Evolutionary conservation across 2,329 filamentous ascomycete genomes (phyloP), one percentile per base, ranked within the genome.

Genomic region (Uncinocarpus reesii): DNA sequence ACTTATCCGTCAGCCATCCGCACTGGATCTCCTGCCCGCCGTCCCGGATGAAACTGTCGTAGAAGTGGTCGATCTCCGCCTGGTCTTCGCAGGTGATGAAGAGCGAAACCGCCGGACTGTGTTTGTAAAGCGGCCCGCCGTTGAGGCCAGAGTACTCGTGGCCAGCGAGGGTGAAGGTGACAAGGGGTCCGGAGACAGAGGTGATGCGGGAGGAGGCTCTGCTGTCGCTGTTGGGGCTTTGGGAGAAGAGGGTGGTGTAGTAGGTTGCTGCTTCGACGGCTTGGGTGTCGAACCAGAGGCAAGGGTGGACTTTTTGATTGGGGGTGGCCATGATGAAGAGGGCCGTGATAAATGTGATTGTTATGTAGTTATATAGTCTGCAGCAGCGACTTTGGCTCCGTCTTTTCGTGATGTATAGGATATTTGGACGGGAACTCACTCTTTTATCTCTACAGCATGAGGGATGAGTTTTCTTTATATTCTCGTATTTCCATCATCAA

Each of bases 1-100:
- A 74, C 58, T 64, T 66, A 54, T 75, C 71, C 4, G 56, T 60
- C 35, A 73, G 38, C 72, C 71, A 74, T 2, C 71, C 70, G 52
- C 72, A 73, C 55, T 65, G 61, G 47, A 60, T 62, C 6, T 57
- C 52, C 51, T 57, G 56, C 42, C 70, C 65, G 1, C 65, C 69
- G 2, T 66, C 70, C 42, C 67, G 65, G 7, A 60, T 52, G 21
- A 75, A 61, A 58, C 62, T 67, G 10, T 61, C 62, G 69, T 69
- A 75, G 56, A 68, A 73, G 53, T 71, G 63, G 50, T 75, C 71
- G 18, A 75, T 60, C 55, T 75, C 71, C 0, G 57, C 66, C 58
- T 74, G 71, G 55, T 67, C 60, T 36, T 65, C 63, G 61, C 71
- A 73, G 41, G 65, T 59, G 55, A 74, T 60, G 56, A 67, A 64